Conservation (phyloP, 768 basidiomycete genomes). For the Cystoderma amianthinum region DNA sequence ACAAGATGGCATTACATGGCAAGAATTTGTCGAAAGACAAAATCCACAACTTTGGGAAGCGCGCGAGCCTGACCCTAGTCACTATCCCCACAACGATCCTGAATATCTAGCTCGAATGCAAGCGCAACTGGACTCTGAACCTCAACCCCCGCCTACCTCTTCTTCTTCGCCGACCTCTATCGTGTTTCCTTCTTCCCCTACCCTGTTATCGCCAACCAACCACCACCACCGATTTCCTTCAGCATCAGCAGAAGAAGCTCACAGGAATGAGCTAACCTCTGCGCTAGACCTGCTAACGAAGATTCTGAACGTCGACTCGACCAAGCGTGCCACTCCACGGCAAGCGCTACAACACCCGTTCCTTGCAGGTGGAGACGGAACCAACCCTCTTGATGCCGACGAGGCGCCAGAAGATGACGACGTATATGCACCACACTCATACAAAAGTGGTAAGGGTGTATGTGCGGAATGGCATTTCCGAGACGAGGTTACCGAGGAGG, state of each 20-base stretch:
- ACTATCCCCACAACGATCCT: conserved; percentile 45
- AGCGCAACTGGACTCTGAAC: conserved; percentile 2
- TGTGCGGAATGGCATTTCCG: conserved; percentile 57
- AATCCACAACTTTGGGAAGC: conserved; percentile 66
- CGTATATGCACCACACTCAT: conserved; percentile 61
- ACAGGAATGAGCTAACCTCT: conserved; percentile 48
- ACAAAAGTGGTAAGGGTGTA: conserved; percentile 47
- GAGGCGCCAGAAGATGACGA: conserved; percentile 35
- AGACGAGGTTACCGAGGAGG: conserved; percentile 51
- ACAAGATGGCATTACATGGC: conserved; percentile 61
- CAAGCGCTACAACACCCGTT: conserved; percentile 78
- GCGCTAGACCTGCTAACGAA: conserved; percentile 73
- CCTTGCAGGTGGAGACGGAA: conserved; percentile 34
- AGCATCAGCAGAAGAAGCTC: conserved; percentile 24
- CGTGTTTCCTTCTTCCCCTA: conserved; percentile 7
- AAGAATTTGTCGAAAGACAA: conserved; percentile 65
- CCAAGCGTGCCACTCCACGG: conserved; percentile 69
- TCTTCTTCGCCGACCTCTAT: conserved; percentile 20
- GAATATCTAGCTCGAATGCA: conserved; percentile 10
- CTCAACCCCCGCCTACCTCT: conserved; percentile 21
- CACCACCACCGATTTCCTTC: conserved; percentile 5
- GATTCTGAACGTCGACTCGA: conserved; percentile 72
- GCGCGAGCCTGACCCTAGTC: conserved; percentile 39
- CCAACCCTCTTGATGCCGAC: background rate
- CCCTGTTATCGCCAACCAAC: conserved; percentile 8